Evolutionary conservation across 163 green algal genomes (phyloP), one percentile per base, ranked within the genome.

Genomic region (Coccomyxa subellipsoidea): DNA sequence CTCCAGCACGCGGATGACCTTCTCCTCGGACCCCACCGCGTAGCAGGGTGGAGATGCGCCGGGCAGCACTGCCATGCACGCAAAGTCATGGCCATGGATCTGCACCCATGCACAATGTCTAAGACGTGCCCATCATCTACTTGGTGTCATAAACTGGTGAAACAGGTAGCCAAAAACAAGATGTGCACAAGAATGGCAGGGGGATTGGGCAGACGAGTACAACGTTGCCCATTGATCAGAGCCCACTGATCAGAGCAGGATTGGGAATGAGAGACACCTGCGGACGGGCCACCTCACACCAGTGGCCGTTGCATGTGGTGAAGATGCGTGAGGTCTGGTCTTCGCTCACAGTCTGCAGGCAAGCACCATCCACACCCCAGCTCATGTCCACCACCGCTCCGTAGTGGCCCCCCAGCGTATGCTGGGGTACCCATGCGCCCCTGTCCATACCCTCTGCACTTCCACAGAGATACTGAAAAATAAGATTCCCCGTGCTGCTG

Each of bases 21-120:
- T 99, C 86, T 99, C 96, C 85, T 99, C 96, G 23, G 91, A 93
- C 27, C 94, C 94, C 78, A 90, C 94, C 27, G 93, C 94, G 76
- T 95, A 99, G 5, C 84, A 54, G 69, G 83, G 91, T 71, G 72
- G 54, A 66, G n/a, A 70, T 38, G 7, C 8, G 38, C 32, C 38
- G 4, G 86, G 87, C n/a, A 97, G 79, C 31, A 79, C 72, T 0
- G 96, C 91, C 0, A 97, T 38, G 70, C 91, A 94, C 77, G 78
- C 90, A 77, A 99, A 97, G 86, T 98, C 94, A 85, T 99, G 96
- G 29, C 96, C 96, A 87, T 99, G 96, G 40, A 99, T 91, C 90
- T 95, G 90, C 39, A 85, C 29, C 7, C 18, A 25, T 40, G 31
- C 29, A 36, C 18, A 66, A 29, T 66, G n/a, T n/a, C n/a, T n/a